Base-by-base conservation (phyloP, 495 filamentous ascomycete species). In the Daldinia caldariorum region DNA sequence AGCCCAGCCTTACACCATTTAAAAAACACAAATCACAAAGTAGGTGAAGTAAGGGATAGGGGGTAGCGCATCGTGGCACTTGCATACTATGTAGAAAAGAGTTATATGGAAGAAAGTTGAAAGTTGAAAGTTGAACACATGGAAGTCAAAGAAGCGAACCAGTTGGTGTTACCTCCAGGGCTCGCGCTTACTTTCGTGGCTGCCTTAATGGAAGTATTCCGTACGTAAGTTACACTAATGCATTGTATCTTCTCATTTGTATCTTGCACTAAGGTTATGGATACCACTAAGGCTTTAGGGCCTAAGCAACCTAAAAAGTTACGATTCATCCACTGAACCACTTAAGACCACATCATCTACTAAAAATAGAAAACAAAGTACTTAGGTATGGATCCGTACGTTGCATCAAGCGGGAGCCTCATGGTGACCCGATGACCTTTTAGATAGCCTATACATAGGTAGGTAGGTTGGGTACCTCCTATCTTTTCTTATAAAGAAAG, bases 51-150 rank as follows among this genome's bases (percentile, higher is more conserved):
- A 29, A 53, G 26, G 22, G 29, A 32, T 32, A 53, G 12, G 22
- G 31, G 29, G 26, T 26, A 53, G 26, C 10, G 49, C 2, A 53
- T 53, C 49, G 49, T 53, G 49, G 49, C 22, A 62, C 29, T 26
- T 58, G 54, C 43, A 26, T 53, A n/a, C n/a, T n/a, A n/a, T n/a
- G n/a, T n/a, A n/a, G 45, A 43, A 43, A 53, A 32, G 20, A 22
- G 51, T n/a, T 66, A 43, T 43, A 59, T 43, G 14, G 22, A 50
- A 50, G 29, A 55, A 41, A 1, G 4, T 47, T 47, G 6, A 47
- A 41, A 1, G 4, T 47, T 47, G 6, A 47, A 47, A 47, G 43
- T 47, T 47, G 6, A 47, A 20, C 18, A 47, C 18, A 22, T 26
- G 26, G 26, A 26, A 20, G 9, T 18, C 43, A 47, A 22, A 47